Evolutionary conservation across 2,329 filamentous ascomycete genomes (phyloP).

Genomic region (Zymoseptoria pseudotritici): DNA sequence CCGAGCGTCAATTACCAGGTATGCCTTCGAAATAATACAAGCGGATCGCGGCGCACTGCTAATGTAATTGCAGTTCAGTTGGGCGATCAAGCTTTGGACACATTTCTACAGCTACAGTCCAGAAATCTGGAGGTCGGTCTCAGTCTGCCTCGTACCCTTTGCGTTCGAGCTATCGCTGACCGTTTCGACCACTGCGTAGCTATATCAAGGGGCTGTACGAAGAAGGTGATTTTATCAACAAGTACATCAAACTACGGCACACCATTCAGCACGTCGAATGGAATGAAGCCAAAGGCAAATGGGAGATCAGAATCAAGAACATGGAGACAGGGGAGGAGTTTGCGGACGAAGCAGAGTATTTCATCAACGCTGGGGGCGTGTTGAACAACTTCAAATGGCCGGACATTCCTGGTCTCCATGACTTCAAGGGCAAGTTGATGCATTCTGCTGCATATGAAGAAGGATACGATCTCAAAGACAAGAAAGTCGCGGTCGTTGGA

Average conservation of each 20-base stretch:
- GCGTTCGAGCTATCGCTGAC: too few species aligned
- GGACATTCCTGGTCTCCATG: slow-evolving; percentile 35
- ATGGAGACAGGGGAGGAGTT: slow-evolving; percentile 27
- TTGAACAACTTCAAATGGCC: slow-evolving; percentile 41
- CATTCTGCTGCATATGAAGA: slow-evolving; percentile 40
- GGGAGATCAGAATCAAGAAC: slow-evolving; percentile 33
- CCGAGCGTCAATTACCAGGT: slow-evolving; percentile 38
- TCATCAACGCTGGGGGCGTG: slow-evolving; percentile 40
- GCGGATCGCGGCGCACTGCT: not conserved
- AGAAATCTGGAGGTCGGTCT: too few species aligned
- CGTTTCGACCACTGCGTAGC: too few species aligned
- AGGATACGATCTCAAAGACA: slow-evolving; percentile 31
- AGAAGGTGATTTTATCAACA: slow-evolving; percentile 39
- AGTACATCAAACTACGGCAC: slow-evolving; percentile 41
- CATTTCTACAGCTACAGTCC: slow-evolving; percentile 42
- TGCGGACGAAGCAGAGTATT: slow-evolving; percentile 32
- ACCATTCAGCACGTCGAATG: slow-evolving; percentile 39
- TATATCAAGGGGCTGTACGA: slow-evolving; percentile 42
- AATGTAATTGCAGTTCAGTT: slow-evolving; percentile 38
- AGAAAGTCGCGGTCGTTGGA: slow-evolving; percentile 38
- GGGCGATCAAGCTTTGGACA: slow-evolving; percentile 44
- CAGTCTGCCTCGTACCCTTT: too few species aligned
- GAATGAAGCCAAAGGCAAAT: slow-evolving; percentile 35
- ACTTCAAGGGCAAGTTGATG: slow-evolving; percentile 38
- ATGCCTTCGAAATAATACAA: not conserved